Conservation (phyloP, 768 basidiomycete species). For the Multifurca ochricompacta region DNA sequence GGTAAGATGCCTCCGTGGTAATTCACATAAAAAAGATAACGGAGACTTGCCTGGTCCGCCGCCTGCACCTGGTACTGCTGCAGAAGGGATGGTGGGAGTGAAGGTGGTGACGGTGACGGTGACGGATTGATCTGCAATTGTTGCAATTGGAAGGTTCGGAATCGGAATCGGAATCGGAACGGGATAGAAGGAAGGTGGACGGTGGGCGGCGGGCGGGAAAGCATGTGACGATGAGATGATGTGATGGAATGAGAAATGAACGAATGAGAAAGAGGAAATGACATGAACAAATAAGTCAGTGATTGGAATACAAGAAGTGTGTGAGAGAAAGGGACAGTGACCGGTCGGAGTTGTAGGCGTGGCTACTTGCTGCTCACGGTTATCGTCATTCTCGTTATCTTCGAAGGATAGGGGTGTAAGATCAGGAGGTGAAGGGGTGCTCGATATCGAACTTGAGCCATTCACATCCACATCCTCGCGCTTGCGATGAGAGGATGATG, state of each 20-base stretch:
- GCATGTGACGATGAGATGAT: constrained; percentile 6
- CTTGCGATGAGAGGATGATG: not conserved
- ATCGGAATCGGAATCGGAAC: constrained; percentile 8
- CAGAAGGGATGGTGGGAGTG: no score
- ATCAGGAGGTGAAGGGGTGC: constrained; percentile 12
- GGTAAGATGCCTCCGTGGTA: constrained; percentile 17
- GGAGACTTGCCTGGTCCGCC: constrained; percentile 19
- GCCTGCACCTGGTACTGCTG: constrained; percentile 9
- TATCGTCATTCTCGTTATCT: not conserved
- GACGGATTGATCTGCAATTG: constrained; percentile 19
- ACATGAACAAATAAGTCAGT: constrained; percentile 13
- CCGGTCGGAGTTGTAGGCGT: constrained; percentile 5
- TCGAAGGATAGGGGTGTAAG: constrained; percentile 8
- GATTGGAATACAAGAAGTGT: not conserved
- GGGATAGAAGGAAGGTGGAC: no score
- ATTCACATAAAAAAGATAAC: constrained; percentile 14
- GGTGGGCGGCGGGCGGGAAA: not conserved
- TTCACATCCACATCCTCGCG: not conserved
- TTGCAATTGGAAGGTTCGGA: constrained; percentile 11
- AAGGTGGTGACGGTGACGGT: no score
- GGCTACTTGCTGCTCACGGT: no score
- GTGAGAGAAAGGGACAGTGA: constrained; percentile 9
- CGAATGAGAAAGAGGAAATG: no score
- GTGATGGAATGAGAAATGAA: not conserved
- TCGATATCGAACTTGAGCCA: constrained; percentile 8